Evolutionary conservation across 331 rosid genomes (phyloP), one percentile per base, ranked within the genome.

Genomic region (Malus hybrid): DNA sequence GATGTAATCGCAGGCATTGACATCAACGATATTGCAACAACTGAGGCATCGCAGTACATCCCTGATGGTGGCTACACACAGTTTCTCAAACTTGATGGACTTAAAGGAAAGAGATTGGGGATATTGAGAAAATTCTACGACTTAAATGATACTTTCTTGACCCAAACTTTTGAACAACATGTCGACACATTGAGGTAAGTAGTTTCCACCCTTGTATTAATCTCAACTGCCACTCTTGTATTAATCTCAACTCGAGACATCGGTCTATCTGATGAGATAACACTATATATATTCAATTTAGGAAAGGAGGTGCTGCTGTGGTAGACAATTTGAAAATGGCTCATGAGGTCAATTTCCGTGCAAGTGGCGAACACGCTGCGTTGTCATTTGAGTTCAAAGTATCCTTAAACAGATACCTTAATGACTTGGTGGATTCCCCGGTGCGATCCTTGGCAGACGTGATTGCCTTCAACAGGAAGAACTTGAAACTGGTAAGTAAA

Each of bases 11-110:
- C 62, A 32, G 92, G 92, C 61, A 4, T 32, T 2, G 92, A 88
- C 79, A 20, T 9, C 42, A 50, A 77, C 16, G 93, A 88, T 81
- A 34, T 71, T 4, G 87, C 77, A 68, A 89, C 97, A 44, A 74
- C 68, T 13, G 22, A 76, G 73, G 71, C 80, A 36, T 88, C 81
- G 32, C 83, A 78, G 29, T 89, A 79, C 80, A 75, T 89, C 55
- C 93, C 97, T 1, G 77, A 6, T 32, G 86, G 85, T 68, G 97
- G 93, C 60, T 86, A 86, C 69, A 74, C 77, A 69, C 93, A 88
- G 56, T 92, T 89, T 82, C 89, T 91, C 12, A 87, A 69, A 58
- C 60, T 36, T 19, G 80, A 82, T 53, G 97, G 95, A 50, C 85
- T 89, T 1, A 34, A 39, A 74, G 95, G 90, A 62, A 91, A 86